Base-by-base conservation (phyloP, 2,329 filamentous ascomycete genomes). In the Neopestalotiopsis clavispora region DNA sequence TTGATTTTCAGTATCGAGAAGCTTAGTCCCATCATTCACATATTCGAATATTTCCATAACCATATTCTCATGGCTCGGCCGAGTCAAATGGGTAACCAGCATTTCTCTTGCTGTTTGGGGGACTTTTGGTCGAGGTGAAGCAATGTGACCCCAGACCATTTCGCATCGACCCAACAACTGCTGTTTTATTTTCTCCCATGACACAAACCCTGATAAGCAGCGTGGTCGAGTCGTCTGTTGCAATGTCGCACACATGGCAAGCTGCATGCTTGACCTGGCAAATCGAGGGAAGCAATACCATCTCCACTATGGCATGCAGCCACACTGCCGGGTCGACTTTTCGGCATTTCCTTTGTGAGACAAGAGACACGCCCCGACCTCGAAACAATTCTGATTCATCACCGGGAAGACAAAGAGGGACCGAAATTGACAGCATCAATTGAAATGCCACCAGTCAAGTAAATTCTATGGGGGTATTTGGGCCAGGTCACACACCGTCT, bases 241-340 rank as follows among this genome's bases (percentile, higher is more conserved):
- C 34, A 40, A 14, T 40, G 30, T 62, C 20, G 59, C 34, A 40
- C 59, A 62, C 32, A 62, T 62, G 59, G 59, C 59, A 62, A 62
- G 30, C 59, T 20, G 59, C 59, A 38, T 34, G 59, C 32, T 40
- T 62, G 32, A 28, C 59, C n/a, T 62, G 59, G 57, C 57, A 52
- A 52, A 59, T 59, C 32, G 34, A 20, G 14, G 30, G 34, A 62
- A 62, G 59, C 59, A 62, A 62, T 34, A 5, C 34, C 32, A 40
- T 12, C 59, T 40, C 59, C 28, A 34, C 30, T 17, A 30, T 40
- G n/a, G n/a, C 34, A 20, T 62, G n/a, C 59, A 62, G 59, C 32
- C 59, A 62, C 57, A 52, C n/a, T 52, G 17, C 45, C 45, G 45
- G 20, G 4, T 52, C 45, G 17, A n/a, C 45, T 20, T n/a, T 14